phyloP scores from a whole-genome alignment of 208 protist genomes.

The Crithidia sp. region DNA sequence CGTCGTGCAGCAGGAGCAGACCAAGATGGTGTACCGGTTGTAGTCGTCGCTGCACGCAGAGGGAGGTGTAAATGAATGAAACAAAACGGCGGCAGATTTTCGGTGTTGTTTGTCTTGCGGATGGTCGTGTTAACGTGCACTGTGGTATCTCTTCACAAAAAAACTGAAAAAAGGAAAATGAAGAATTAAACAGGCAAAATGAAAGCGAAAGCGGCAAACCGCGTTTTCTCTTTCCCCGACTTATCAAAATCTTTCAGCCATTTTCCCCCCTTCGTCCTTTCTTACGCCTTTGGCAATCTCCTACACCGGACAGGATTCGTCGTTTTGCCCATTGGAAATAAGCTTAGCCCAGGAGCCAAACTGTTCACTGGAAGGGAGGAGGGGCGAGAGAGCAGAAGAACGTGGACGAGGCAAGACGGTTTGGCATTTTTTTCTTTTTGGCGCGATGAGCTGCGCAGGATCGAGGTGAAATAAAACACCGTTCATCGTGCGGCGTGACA shows the following conservation, averaged over 20 bases:
- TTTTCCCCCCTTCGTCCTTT: neutral
- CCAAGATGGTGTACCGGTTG: constrained; percentile 53
- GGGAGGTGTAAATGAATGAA: no score
- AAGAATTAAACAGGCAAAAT: no score
- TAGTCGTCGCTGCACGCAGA: neutral
- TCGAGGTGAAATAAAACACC: no score
- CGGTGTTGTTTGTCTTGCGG: neutral
- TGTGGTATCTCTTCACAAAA: neutral
- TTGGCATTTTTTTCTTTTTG: no score
- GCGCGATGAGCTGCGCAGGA: no score
- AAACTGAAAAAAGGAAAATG: neutral
- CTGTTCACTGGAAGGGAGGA: no score
- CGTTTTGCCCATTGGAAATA: no score
- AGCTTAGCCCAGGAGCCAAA: no score
- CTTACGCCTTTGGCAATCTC: neutral
- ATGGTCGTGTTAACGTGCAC: neutral
- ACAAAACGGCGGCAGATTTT: neutral
- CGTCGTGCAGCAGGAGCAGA: constrained; percentile 50
- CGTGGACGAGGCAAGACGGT: no score
- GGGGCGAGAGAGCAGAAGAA: no score
- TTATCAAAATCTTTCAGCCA: neutral
- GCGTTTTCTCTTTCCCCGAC: neutral
- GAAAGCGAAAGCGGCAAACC: neutral
- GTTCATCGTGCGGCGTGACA: no score
- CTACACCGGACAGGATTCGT: no score